Base-by-base conservation (phyloP, 108 stramenopile genomes). In the Nitzschia inconspicua region DNA sequence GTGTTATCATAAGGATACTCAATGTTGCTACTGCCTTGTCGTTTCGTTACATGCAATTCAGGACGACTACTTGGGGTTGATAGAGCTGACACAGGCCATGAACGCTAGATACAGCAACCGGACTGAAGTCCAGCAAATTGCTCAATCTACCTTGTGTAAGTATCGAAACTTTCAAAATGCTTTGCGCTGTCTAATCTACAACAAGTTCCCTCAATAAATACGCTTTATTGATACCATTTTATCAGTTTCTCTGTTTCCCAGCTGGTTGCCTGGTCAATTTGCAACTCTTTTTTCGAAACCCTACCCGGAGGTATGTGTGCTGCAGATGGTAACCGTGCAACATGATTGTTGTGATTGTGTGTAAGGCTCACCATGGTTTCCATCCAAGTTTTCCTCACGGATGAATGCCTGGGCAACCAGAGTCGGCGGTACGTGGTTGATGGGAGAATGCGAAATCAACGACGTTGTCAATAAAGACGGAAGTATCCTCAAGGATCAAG, bases 361-460 rank as follows among this genome's bases (percentile, higher is more conserved):
- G 6, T 47, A 43, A 19, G 10, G 6, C 9, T 22, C 16, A 8
- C 20, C 8, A 8, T 47, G 7, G 20, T 8, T 13, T 8, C 19
- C 8, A 20, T 47, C 16, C 46, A 47, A 47, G 25, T 96, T 93
- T 54, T 86, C 88, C 6, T 66, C 90, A 2, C 77, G 79, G 14
- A 74, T 95, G 85, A 95, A 94, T 72, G 94, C 95, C 1, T 91
- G 87, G 87, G 93, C 93, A 0, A 97, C 96, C 0, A 60, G 68
- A 27, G 52, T 81, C 43, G 84, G 75, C 30, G 88, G 88, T n/a
- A 87, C 86, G 6, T 80, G 79, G 94, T 76, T 97, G 18, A 95
- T 97, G 96, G 96, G 96, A 8, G 86, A 91, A 57, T 90, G 86
- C 56, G 73, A 85, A 63, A 59, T 97, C 37, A 93, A 94, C 57